Percentiles rank a stretch among this genome's conserved stretches.
Conservation (phyloP, 345 rosid species). For the Brassica incana region DNA sequence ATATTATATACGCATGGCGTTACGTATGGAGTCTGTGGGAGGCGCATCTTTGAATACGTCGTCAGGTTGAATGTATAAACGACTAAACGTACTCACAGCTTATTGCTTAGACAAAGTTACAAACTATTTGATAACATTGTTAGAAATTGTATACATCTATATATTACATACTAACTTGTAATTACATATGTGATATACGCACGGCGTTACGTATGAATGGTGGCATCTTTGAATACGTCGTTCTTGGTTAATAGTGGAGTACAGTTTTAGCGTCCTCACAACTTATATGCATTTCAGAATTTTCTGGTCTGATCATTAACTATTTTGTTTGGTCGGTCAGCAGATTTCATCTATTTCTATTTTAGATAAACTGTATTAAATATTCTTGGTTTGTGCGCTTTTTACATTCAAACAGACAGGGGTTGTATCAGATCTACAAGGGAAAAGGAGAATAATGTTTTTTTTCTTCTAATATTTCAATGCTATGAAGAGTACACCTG, state of each 20-base stretch:
- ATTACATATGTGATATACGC: neutral
- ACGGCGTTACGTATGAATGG: neutral
- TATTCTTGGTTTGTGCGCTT: constrained; percentile 10
- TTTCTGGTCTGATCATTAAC: neutral
- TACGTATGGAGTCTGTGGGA: constrained; percentile 15
- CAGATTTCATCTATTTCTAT: neutral
- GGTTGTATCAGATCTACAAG: neutral
- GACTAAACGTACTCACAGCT: neutral
- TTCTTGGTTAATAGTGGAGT: neutral
- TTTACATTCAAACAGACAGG: neutral
- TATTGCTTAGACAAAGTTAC: neutral
- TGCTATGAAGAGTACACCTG: neutral
- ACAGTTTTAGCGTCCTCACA: neutral
- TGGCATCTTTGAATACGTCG: constrained; percentile 13
- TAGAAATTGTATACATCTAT: neutral
- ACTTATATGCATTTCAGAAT: neutral
- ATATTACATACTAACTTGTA: neutral
- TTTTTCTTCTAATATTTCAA: neutral
- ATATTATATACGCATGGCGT: constrained; percentile 17
- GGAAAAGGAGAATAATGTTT: neutral
- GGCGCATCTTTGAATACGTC: constrained; percentile 10
- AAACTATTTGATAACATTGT: neutral
- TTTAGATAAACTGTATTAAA: constrained; percentile 2
- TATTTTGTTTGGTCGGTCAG: constrained; percentile 9
- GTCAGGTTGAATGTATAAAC: neutral